These are phyloP conservation scores for Vigna angularis DNA, from an alignment of 306 rosid species.

Conservation along the genomic window DNA sequence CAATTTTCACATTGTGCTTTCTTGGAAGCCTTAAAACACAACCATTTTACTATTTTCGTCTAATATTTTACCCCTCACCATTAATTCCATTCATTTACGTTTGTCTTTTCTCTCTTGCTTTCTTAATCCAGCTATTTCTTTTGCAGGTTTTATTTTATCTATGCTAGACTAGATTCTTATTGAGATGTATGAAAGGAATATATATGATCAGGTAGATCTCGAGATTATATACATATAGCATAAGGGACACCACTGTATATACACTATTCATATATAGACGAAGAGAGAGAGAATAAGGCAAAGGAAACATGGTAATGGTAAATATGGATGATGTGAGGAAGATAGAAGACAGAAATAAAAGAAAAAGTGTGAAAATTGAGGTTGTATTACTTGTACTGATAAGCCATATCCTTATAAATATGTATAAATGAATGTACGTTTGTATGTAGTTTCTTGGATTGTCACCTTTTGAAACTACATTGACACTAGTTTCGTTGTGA, in stretches of 20 bases:
- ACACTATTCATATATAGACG: background rate
- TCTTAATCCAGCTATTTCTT: slow-evolving; percentile 12
- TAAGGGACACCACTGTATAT: background rate
- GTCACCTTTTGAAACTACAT: slow-evolving; percentile 14
- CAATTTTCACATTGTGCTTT: slow-evolving; percentile 33
- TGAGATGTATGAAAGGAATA: slow-evolving; percentile 38
- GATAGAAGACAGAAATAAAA: background rate
- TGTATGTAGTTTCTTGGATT: slow-evolving; percentile 4
- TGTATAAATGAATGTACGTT: background rate
- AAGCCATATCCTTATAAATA: background rate
- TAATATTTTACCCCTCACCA: slow-evolving; percentile 19
- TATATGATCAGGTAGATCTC: slow-evolving; percentile 35
- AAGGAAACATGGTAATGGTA: no score
- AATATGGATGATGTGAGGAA: background rate
- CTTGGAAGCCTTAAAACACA: slow-evolving; percentile 42
- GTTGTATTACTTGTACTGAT: background rate
- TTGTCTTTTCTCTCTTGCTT: slow-evolving; percentile 14
- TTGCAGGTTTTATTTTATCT: slow-evolving; percentile 37
- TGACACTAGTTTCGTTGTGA: slow-evolving; percentile 10
- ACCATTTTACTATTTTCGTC: slow-evolving; percentile 39
- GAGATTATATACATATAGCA: slow-evolving; percentile 15
- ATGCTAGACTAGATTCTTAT: slow-evolving; percentile 37
- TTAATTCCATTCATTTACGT: background rate
- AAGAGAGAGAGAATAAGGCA: background rate
- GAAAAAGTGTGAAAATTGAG: background rate